Conservation (phyloP, 441 rosid species). For the Rhodomyrtus psidioides region DNA sequence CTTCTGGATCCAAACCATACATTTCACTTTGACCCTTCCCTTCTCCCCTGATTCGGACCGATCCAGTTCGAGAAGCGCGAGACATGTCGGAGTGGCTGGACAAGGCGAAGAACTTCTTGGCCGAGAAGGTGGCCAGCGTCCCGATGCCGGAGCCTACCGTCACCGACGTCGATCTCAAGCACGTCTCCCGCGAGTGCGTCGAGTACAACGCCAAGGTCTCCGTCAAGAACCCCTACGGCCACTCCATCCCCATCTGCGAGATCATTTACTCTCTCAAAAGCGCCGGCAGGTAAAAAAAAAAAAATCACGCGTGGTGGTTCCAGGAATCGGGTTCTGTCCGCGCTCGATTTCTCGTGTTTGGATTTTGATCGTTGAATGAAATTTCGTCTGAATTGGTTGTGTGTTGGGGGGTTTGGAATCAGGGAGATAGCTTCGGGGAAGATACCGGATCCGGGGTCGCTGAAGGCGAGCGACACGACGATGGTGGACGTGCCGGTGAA, state of each 20-base stretch:
- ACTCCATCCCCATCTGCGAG: constrained; percentile 70
- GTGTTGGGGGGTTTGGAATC: background rate
- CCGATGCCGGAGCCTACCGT: constrained; percentile 72
- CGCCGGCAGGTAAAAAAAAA: constrained; percentile 39
- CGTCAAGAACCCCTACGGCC: constrained; percentile 58
- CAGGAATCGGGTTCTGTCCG: too few species aligned
- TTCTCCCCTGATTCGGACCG: background rate
- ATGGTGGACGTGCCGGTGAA: constrained; percentile 52
- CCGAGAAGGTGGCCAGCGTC: constrained; percentile 48
- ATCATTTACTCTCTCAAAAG: constrained; percentile 71
- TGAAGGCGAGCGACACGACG: constrained; percentile 56
- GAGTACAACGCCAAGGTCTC: constrained; percentile 60
- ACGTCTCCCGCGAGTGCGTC: constrained; percentile 44
- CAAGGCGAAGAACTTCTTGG: constrained; percentile 62
- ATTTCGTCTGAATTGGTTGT: background rate
- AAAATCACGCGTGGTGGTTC: background rate
- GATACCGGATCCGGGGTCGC: constrained; percentile 82
- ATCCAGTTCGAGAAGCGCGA: background rate
- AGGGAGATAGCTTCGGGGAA: constrained; percentile 78
- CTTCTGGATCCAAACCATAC: background rate
- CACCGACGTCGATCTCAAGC: constrained; percentile 42
- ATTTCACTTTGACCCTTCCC: too few species aligned
- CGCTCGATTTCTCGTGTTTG: background rate
- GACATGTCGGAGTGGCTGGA: constrained; percentile 30
- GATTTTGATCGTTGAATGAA: background rate